phyloP scores from a whole-genome alignment of 306 rosid species.

The Medicago arabica region DNA sequence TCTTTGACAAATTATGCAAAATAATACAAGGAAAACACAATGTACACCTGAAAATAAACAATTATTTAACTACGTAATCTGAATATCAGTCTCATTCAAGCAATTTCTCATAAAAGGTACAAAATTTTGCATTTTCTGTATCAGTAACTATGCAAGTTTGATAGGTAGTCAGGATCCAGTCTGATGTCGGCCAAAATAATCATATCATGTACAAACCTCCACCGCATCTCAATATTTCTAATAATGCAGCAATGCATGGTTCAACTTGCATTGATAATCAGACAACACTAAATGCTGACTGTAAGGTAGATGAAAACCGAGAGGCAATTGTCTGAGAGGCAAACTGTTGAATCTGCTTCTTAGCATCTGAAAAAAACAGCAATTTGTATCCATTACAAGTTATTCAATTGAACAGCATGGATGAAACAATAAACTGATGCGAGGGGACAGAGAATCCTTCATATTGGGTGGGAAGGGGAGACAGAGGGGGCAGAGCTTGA shows the following conservation, averaged over 20 bases:
- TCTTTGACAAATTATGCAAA: conserved; percentile 6
- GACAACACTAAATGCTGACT: conserved; percentile 84
- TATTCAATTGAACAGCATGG: conserved; percentile 30
- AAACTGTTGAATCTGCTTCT: conserved; percentile 91
- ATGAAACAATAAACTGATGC: background rate
- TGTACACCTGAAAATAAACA: conserved; percentile 43
- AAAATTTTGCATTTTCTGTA: conserved; percentile 49
- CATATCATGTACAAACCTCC: conserved; percentile 61
- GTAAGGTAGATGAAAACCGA: conserved; percentile 77
- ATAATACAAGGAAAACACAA: conserved; percentile 40
- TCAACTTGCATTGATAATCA: conserved; percentile 50
- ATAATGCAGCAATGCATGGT: conserved; percentile 33
- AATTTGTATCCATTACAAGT: conserved; percentile 23
- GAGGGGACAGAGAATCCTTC: background rate
- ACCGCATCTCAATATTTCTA: conserved; percentile 46
- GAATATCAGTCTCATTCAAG: conserved; percentile 36
- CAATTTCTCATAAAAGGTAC: conserved; percentile 41
- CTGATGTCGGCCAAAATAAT: conserved; percentile 41
- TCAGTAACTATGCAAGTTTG: conserved; percentile 46
- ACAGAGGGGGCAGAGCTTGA: background rate
- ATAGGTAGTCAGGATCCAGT: conserved; percentile 39
- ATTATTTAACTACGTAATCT: conserved; percentile 36
- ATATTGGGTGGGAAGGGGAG: conserved; percentile 4
- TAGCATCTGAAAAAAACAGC: conserved; percentile 75
- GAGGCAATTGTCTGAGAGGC: conserved; percentile 86